Evolutionary conservation across 2,329 filamentous ascomycete genomes (phyloP), one percentile per base, ranked within the genome.

Genomic region (Orbilia ellipsospora): DNA sequence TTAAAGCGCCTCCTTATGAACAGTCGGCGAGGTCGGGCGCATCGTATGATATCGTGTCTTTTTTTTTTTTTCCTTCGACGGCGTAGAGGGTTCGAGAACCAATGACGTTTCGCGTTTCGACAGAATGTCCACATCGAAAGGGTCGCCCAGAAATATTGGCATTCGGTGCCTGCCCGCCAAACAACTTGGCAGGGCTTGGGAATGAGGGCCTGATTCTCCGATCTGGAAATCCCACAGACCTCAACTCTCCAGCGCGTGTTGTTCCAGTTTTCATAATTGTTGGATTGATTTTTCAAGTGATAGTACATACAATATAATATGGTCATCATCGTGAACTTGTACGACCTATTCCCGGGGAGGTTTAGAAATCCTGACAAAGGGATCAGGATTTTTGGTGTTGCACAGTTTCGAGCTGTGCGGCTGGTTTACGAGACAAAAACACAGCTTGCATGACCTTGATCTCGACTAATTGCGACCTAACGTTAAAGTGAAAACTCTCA

Each of bases 71-170:
- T 70, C 2, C 23, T 23, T 63, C 57, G 48, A 45, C 31, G 66
- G 50, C 44, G 57, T 48, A 70, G 57, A 70, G 36, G 40, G 50
- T 62, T 63, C 66, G 57, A 70, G 56, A 68, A 55, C 20, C 16
- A 59, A 69, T 69, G 65, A 70, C 66, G 66, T 51, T 63, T 50
- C 51, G 51, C 23, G 20, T 59, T 26, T 59, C 55, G 52, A 69
- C 65, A 69, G 51, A 55, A 63, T 70, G 66, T 59, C 65, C 56
- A 69, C 66, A 63, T 61, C 51, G 23, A 57, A 42, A 42, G 31
- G 10, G 2, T 45, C 31, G 65, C 56, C 48, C 65, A 50, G n/a
- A 70, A 59, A 70, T 36, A 51, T 57, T 23, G 23, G 23, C 23
- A 23, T 23, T 23, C 26, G 66, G 51, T 63, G 66, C 57, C 66